Conservation (phyloP, 83 land plant species). For the Diphasiastrum complanatum region DNA sequence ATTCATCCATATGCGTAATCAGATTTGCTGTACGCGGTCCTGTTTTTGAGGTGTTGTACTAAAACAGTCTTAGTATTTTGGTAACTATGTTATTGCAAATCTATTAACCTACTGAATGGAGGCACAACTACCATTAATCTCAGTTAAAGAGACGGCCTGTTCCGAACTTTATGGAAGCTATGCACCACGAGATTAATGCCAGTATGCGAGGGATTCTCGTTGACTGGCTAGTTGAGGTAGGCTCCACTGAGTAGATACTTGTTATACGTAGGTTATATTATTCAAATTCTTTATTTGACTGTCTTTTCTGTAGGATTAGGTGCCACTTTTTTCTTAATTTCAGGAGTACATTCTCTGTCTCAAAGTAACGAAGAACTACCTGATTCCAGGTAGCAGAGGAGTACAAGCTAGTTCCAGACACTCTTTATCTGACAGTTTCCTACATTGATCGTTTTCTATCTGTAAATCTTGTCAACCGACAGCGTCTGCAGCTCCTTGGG, state of each 20-base stretch:
- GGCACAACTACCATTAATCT: slow-evolving; percentile 8
- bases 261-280: not conserved
- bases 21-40: no score
- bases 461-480: slow-evolving; percentile 60
- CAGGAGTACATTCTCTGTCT: not conserved
- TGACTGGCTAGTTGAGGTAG: slow-evolving; percentile 98
- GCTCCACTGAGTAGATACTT: not conserved
- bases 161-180: slow-evolving; percentile 66
- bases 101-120: no score
- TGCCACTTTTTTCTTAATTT: not conserved
- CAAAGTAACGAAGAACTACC: not conserved
- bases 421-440: slow-evolving; percentile 73
- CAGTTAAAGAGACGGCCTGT: slow-evolving; percentile 86
- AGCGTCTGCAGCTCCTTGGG: slow-evolving; percentile 78
- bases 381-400: slow-evolving; percentile 85
- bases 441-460: slow-evolving; percentile 94
- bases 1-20: no score
- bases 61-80: not conserved
- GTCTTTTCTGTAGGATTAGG: not conserved
- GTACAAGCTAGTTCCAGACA: slow-evolving; percentile 90
- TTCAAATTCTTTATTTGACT: not conserved
- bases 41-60: no score
- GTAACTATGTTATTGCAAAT: not conserved
- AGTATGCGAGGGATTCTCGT: slow-evolving; percentile 86
- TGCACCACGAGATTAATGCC: slow-evolving; percentile 81